Percentiles rank a stretch among this genome's conserved stretches.
Conservation (phyloP, 2,329 filamentous ascomycete genomes). For the Epicoccum sorghinum region DNA sequence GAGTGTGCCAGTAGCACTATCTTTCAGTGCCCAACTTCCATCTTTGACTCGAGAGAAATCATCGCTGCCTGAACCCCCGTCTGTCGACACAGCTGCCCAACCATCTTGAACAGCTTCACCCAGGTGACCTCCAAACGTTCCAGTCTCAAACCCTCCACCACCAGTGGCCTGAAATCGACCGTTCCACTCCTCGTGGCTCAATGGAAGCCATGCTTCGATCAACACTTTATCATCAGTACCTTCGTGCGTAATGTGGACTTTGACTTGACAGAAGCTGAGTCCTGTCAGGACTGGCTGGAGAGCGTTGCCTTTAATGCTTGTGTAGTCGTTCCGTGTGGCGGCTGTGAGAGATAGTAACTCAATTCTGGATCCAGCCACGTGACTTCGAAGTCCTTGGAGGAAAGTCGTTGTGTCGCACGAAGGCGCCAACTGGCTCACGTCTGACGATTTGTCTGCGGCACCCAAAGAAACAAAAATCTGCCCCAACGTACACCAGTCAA, state of each 20-base stretch:
- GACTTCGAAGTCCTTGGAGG: not conserved
- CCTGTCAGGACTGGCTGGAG: constrained; percentile 15
- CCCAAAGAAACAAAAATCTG: not conserved
- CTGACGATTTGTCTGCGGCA: not conserved
- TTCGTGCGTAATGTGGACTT: constrained; percentile 27
- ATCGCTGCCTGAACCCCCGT: constrained; percentile 37
- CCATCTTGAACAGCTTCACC: constrained; percentile 34
- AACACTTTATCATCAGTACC: constrained; percentile 31
- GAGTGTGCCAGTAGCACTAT: constrained; percentile 22
- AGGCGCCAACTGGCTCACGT: not conserved
- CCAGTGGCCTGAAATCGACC: constrained; percentile 42
- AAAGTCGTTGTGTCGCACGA: constrained; percentile 17
- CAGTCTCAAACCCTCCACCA: constrained; percentile 38
- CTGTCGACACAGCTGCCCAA: constrained; percentile 42
- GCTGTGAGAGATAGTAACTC: constrained; percentile 24
- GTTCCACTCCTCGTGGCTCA: constrained; percentile 36
- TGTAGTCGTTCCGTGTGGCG: constrained; percentile 17
- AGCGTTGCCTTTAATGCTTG: constrained; percentile 15
- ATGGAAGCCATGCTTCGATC: constrained; percentile 41
- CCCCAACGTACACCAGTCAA: not conserved
- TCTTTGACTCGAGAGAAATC: constrained; percentile 9
- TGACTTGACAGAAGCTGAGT: constrained; percentile 34
- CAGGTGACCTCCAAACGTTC: constrained; percentile 32
- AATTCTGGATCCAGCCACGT: constrained; percentile 8
- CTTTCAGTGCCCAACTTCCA: constrained; percentile 31